Evolutionary conservation across 2,329 filamentous ascomycete genomes (phyloP).

Genomic region (Penicillium sp.): DNA sequence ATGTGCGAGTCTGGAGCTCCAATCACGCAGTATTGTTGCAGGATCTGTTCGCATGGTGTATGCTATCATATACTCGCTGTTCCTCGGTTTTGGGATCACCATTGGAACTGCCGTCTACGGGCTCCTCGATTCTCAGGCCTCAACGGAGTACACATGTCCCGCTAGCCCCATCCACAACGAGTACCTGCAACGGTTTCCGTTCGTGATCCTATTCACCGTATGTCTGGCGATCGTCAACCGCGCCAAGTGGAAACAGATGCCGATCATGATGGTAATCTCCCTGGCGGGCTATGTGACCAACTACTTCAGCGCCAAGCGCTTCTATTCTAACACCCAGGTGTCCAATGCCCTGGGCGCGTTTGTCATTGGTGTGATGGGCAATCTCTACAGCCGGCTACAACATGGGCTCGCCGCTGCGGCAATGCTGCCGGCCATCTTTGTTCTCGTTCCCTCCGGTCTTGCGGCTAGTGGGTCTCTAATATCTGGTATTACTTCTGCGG

Average conservation of each 20-base stretch:
- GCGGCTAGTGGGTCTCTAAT: slow-evolving; percentile 57
- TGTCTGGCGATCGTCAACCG: slow-evolving; percentile 78
- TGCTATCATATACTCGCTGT: slow-evolving; percentile 69
- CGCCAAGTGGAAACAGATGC: slow-evolving; percentile 73
- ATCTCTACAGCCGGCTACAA: slow-evolving; percentile 68
- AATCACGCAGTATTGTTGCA: slow-evolving; percentile 66
- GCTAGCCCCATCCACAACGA: slow-evolving; percentile 48
- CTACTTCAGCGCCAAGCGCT: slow-evolving; percentile 66
- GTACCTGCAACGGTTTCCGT: slow-evolving; percentile 60
- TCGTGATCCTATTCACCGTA: slow-evolving; percentile 69
- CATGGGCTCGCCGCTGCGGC: slow-evolving; percentile 80
- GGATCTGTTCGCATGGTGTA: slow-evolving; percentile 73
- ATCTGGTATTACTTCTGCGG: slow-evolving; percentile 55
- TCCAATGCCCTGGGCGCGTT: slow-evolving; percentile 75
- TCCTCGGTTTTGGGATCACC: slow-evolving; percentile 70
- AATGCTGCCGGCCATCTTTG: slow-evolving; percentile 83
- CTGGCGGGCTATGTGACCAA: slow-evolving; percentile 72
- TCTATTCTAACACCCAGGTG: slow-evolving; percentile 69
- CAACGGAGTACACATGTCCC: slow-evolving; percentile 47
- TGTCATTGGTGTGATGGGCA: slow-evolving; percentile 72
- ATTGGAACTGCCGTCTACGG: slow-evolving; percentile 64
- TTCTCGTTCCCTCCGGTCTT: slow-evolving; percentile 60
- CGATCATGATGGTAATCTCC: slow-evolving; percentile 72
- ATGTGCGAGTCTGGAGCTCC: slow-evolving; percentile 62
- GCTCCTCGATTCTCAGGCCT: slow-evolving; percentile 56